These are phyloP conservation scores for Cylindrotheca fusiformis DNA, from an alignment of 108 stramenopile species.

Conservation along the genomic window DNA sequence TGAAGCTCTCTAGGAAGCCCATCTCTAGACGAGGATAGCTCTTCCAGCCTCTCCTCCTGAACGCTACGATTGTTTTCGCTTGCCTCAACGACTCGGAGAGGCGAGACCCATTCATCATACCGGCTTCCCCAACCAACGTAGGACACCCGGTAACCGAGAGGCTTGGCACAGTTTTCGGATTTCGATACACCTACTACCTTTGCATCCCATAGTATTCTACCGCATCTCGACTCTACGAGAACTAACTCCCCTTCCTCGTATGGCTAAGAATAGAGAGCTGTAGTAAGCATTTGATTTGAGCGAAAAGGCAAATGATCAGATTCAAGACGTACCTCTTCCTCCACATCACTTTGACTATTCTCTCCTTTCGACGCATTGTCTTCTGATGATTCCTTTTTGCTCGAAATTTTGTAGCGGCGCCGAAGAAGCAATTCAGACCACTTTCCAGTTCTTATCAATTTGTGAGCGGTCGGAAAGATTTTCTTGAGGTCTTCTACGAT, in stretches of 20 bases:
- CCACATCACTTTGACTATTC: conserved; percentile 9
- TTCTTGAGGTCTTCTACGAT: conserved; percentile 56
- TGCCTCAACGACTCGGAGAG: conserved; percentile 62
- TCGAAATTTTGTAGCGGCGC: conserved; percentile 32
- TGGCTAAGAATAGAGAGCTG: conserved; percentile 54
- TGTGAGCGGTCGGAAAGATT: conserved; percentile 48
- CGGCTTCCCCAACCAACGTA: conserved; percentile 82
- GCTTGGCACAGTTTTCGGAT: conserved; percentile 27
- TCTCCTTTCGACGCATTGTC: background rate
- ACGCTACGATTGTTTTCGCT: conserved; percentile 57
- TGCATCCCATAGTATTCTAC: conserved; percentile 60
- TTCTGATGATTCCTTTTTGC: conserved; percentile 1
- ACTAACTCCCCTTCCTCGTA: conserved; percentile 69
- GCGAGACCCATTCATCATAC: conserved; percentile 82
- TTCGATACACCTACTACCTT: background rate
- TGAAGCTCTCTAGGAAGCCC: conserved; percentile 47
- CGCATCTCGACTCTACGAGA: conserved; percentile 66
- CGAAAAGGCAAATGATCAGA: no score
- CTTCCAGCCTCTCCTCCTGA: conserved; percentile 58
- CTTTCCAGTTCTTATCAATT: conserved; percentile 40
- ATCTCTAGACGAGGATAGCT: conserved; percentile 19
- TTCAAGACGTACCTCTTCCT: conserved; percentile 25
- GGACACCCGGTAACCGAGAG: conserved; percentile 62
- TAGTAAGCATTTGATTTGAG: no score
- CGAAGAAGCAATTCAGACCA: conserved; percentile 63